These are phyloP conservation scores for Ogataea sp. DNA, from an alignment of 805 yeast genomes.

Conservation along the genomic window DNA sequence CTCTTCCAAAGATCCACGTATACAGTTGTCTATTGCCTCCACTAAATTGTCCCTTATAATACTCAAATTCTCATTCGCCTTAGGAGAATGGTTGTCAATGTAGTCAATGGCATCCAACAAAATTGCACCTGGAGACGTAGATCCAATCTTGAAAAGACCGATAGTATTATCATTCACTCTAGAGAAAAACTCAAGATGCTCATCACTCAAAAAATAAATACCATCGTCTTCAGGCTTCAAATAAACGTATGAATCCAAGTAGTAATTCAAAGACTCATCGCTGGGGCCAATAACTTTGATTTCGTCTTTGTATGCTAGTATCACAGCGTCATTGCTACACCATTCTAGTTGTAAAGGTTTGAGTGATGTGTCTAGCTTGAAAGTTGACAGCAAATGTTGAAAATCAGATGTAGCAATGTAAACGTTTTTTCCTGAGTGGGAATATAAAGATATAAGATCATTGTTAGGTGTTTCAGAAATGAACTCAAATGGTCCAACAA, in stretches of 20 bases:
- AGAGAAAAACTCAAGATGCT: constrained; percentile 51
- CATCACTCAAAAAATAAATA: constrained; percentile 50
- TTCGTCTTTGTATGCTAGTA: constrained; percentile 51
- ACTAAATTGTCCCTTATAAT: constrained; percentile 39
- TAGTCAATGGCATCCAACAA: constrained; percentile 71
- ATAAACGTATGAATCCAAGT: constrained; percentile 32
- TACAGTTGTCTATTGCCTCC: constrained; percentile 62
- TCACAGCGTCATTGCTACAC: constrained; percentile 84
- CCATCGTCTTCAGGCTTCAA: constrained; percentile 61
- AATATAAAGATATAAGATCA: constrained; percentile 44
- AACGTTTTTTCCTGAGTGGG: constrained; percentile 31
- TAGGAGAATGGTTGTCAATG: constrained; percentile 60
- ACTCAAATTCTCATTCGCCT: constrained; percentile 70
- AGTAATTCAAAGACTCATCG: constrained; percentile 47
- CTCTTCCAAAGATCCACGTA: constrained; percentile 70
- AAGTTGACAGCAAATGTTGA: constrained; percentile 34
- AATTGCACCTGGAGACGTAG: constrained; percentile 75
- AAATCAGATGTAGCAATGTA: constrained; percentile 44
- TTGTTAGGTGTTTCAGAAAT: constrained; percentile 39
- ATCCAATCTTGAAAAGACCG: constrained; percentile 73
- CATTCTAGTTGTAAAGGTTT: constrained; percentile 50
- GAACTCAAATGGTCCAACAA: constrained; percentile 11
- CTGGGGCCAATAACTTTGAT: constrained; percentile 66
- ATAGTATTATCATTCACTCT: constrained; percentile 51
- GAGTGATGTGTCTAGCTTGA: constrained; percentile 26